These are phyloP conservation scores for Malbranchea zuffiana DNA, from an alignment of 2,329 filamentous ascomycete species.

Conservation along the genomic window DNA sequence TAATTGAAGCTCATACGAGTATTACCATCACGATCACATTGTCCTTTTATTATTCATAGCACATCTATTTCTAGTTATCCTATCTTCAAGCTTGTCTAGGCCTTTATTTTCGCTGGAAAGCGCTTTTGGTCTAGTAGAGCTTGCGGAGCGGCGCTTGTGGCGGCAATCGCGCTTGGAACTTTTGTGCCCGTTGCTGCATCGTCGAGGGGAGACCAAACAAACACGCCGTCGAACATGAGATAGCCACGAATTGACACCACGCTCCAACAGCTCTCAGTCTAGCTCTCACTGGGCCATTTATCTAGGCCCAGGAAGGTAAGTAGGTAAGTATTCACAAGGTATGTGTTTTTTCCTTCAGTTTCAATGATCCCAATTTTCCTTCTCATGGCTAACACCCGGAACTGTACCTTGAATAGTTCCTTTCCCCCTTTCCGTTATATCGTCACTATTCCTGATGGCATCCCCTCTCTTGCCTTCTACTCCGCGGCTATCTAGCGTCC, in stretches of 20 bases:
- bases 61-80: too few relatives aligned
- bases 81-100: too few relatives aligned
- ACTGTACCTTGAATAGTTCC: too few relatives aligned
- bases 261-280: not conserved
- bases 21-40: too few relatives aligned
- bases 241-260: not conserved
- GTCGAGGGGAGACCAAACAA: conserved; percentile 4
- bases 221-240: not conserved
- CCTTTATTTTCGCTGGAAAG: too few relatives aligned
- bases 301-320: conserved; percentile 13
- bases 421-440: conserved; percentile 4
- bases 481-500: conserved; percentile 25
- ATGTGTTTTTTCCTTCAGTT: not conserved
- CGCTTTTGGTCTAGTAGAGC: too few relatives aligned
- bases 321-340: conserved; percentile 14
- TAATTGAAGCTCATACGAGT: too few relatives aligned
- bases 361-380: not conserved
- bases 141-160: conserved; percentile 1
- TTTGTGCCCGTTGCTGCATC: not conserved
- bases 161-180: conserved; percentile 9
- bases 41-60: too few relatives aligned
- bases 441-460: conserved; percentile 24
- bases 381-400: conserved; percentile 1
- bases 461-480: conserved; percentile 33
- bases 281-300: too few relatives aligned